Base-by-base conservation (phyloP, 345 rosid genomes). In the Lumnitzera racemosa region DNA sequence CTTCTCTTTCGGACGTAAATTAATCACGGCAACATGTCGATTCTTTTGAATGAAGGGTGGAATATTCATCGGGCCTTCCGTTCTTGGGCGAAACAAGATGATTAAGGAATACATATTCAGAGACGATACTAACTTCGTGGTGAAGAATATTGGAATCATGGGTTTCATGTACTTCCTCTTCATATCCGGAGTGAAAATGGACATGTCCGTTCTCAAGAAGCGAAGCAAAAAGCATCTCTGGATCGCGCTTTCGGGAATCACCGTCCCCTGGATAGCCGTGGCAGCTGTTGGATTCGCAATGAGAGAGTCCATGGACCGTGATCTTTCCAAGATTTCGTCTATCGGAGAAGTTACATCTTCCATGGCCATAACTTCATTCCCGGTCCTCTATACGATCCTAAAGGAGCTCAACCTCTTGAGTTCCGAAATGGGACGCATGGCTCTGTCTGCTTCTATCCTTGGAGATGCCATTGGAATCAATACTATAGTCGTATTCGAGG, bases 101-200 rank as follows among this genome's bases (percentile, higher is more conserved):
- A 36, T 57, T 24, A 5, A n/a, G 49, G 46, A 31, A 3, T 24
- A 57, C 5, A 9, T 57, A 46, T 57, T 57, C 59, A 57, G 46
- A 36, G 15, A 31, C 59, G 24, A 41, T 17, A 12, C 15, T 13
- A 15, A 17, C 11, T 12, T 41, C 47, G 13, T 57, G 25, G 49
- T 46, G 49, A 61, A 61, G 64, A 61, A 36, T 13, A 46, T 51
- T 41, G 27, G 46, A n/a, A 47, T 61, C 55, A 61, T 61, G 10
- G 64, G 64, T 46, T 61, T 50, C 55, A 50, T 12, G 53, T 59
- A 49, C 62, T 59, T 48, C 53, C 23, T 59, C 62, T 48, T 59
- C 50, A 47, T 49, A 16, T 11, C 8, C 49, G 62, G 43, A 36
- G 43, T 36, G 43, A 36, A 36, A 9, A 36, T 36, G 43, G 43